Evolutionary conservation across 2,329 filamentous ascomycete genomes (phyloP), one percentile per base, ranked within the genome.

Genomic region (Periconia sp.): DNA sequence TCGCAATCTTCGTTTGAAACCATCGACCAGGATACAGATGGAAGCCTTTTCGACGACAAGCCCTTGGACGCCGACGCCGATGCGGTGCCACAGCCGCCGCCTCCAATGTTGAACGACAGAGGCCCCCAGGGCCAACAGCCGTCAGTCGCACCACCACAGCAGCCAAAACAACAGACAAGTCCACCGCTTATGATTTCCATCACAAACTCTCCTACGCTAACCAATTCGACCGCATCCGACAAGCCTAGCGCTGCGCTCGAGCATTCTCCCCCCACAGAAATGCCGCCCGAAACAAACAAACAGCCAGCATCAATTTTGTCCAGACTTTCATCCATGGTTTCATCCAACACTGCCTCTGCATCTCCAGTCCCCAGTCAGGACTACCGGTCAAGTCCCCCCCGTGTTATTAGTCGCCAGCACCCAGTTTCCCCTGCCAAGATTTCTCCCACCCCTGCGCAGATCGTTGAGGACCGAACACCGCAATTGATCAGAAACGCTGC

Each of bases 251-350:
- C 54, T 35, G 42, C 37, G 23, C 30, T 47, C 20, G 58, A 60
- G 19, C 62, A 66, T 44, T 48, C 51, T 23, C 56, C 58, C 47
- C 17, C 57, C 33, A 50, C 59, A 17, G 54, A 59, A 45, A 51
- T 59, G n/a, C 15, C 33, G 6, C 15, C 33, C 3, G 58, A 20
- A 5, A 40, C 55, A 10, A 65, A 69, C 40, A 63, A 63, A 54
- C 60, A 68, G 47, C 67, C 69, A 33, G 66, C 67, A 44, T 73
- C 71, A n/a, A 59, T 73, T 10, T 59, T 73, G 14, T 74, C 71
- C 7, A 65, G 64, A 33, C 71, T 74, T 49, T 74, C 71, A 10
- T 71, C 69, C 46, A 68, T 69, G 53, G 70, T 74, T 1, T 68
- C 71, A 9, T 65, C 63, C 1, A 67, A 64, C 41, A 61, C 62